These are phyloP conservation scores for Talaromyces sp. DNA, from an alignment of 2,329 filamentous ascomycete genomes.

Conservation along the genomic window DNA sequence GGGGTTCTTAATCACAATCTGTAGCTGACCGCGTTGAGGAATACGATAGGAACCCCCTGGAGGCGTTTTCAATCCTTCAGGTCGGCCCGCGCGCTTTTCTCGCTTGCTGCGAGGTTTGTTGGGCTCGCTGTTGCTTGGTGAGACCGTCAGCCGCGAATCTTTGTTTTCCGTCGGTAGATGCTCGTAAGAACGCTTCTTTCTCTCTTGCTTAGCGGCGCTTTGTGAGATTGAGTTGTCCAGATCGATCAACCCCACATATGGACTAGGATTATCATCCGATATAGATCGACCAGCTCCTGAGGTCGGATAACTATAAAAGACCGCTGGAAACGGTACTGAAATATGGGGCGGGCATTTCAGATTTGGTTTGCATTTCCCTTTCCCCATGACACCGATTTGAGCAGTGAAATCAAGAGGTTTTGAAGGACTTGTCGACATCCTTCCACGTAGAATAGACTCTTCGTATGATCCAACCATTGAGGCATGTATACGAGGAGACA, in stretches of 20 bases:
- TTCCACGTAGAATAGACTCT: slow-evolving; percentile 87
- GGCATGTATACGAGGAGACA: slow-evolving; percentile 75
- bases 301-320: slow-evolving; percentile 87
- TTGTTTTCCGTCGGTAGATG: slow-evolving; percentile 7
- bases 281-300: slow-evolving; percentile 60
- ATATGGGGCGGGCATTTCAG: slow-evolving; percentile 86
- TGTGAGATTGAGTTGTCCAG: slow-evolving; percentile 71
- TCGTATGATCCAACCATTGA: slow-evolving; percentile 98
- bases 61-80: slow-evolving; percentile 60
- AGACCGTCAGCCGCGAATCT: neutral
- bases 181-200: slow-evolving; percentile 29
- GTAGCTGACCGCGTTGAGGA: slow-evolving; percentile 85
- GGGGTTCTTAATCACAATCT: slow-evolving; percentile 96
- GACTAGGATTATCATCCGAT: slow-evolving; percentile 80
- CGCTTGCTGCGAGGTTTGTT: slow-evolving; percentile 39
- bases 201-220: slow-evolving; percentile 35
- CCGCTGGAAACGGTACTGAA: slow-evolving; percentile 83
- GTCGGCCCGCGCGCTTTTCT: slow-evolving; percentile 57
- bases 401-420: slow-evolving; percentile 89
- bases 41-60: slow-evolving; percentile 91
- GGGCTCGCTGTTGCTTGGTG: slow-evolving; percentile 13
- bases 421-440: slow-evolving; percentile 95
- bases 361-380: slow-evolving; percentile 79
- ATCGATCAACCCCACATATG: slow-evolving; percentile 91
- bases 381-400: slow-evolving; percentile 88